Percentiles rank a stretch among this genome's conserved stretches.
phyloP scores from a whole-genome alignment of 1,284 basidiomycete genomes.

The Cerrena zonata region DNA sequence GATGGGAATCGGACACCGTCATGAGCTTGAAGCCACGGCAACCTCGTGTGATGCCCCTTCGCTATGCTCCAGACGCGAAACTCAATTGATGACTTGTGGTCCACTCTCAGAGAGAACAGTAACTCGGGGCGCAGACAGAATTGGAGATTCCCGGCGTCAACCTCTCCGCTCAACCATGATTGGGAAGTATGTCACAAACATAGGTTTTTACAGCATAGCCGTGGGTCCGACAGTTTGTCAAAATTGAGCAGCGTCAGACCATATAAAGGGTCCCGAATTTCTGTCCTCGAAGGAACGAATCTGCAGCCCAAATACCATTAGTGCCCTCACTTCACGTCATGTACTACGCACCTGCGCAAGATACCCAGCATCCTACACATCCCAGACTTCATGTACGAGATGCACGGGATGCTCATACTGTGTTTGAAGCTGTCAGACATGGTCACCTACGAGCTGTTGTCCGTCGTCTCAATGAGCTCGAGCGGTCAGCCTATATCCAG shows the following conservation, averaged over 20 bases:
- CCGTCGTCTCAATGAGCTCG: conserved; percentile 53
- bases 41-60: background rate
- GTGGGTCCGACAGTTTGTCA: conserved; percentile 15
- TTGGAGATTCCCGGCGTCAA: conserved; percentile 21
- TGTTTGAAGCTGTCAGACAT: conserved; percentile 54
- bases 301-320: background rate
- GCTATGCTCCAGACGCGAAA: background rate
- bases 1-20: conserved; percentile 1
- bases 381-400: conserved; percentile 57
- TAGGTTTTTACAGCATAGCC: conserved; percentile 21
- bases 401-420: conserved; percentile 54
- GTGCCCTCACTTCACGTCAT: conserved; percentile 17
- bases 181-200: conserved; percentile 18
- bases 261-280: conserved; percentile 6
- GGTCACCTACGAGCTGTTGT: conserved; percentile 45
- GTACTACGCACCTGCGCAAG: conserved; percentile 35
- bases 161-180: conserved; percentile 13
- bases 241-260: background rate
- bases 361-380: conserved; percentile 56
- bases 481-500: conserved; percentile 48
- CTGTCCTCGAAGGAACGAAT: background rate
- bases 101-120: conserved; percentile 2
- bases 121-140: conserved; percentile 2
- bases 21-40: background rate
- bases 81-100: conserved; percentile 6